phyloP scores from a whole-genome alignment of 2,329 filamentous ascomycete genomes.

The Xylaria sp. region DNA sequence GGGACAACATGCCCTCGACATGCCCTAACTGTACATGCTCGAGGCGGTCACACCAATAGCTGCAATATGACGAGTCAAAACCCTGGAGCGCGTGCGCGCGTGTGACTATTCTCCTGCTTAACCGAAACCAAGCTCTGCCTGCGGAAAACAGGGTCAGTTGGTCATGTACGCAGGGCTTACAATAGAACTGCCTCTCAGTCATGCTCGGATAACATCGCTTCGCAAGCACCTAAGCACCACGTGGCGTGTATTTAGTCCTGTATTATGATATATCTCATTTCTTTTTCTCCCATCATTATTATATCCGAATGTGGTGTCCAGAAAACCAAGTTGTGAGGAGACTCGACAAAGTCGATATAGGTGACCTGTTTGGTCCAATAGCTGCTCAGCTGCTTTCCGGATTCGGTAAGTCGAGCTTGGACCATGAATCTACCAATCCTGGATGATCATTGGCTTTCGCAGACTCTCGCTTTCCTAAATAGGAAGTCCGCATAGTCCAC shows the following conservation, averaged over 20 bases:
- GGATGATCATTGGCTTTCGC: slow-evolving; percentile 18
- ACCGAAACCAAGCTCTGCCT: slow-evolving; percentile 15
- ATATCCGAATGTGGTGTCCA: not conserved
- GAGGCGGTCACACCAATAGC: not conserved
- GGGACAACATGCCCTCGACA: not conserved
- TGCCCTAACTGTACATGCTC: not conserved
- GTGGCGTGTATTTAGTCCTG: not conserved
- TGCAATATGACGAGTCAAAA: not conserved
- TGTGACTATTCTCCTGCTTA: slow-evolving; percentile 20
- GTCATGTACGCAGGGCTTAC: not conserved
- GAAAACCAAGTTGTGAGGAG: not conserved
- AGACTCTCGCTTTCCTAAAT: slow-evolving; percentile 23
- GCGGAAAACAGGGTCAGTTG: not conserved
- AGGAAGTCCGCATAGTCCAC: slow-evolving; percentile 35
- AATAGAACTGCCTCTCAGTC: not conserved
- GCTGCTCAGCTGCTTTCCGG: slow-evolving; percentile 15
- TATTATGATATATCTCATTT: not conserved
- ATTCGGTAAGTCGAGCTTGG: slow-evolving; percentile 33
- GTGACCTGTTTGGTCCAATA: slow-evolving; percentile 25
- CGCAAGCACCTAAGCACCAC: not conserved
- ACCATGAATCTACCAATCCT: slow-evolving; percentile 2
- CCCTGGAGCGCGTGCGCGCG: not conserved
- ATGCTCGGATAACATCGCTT: not conserved
- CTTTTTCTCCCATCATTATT: not conserved
- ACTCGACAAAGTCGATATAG: not conserved